A percentile compares a stretch with the other conserved stretches of the same genome.
Evolutionary conservation across 2,329 filamentous ascomycete species (phyloP).

Genomic region (Pyricularia sp.): DNA sequence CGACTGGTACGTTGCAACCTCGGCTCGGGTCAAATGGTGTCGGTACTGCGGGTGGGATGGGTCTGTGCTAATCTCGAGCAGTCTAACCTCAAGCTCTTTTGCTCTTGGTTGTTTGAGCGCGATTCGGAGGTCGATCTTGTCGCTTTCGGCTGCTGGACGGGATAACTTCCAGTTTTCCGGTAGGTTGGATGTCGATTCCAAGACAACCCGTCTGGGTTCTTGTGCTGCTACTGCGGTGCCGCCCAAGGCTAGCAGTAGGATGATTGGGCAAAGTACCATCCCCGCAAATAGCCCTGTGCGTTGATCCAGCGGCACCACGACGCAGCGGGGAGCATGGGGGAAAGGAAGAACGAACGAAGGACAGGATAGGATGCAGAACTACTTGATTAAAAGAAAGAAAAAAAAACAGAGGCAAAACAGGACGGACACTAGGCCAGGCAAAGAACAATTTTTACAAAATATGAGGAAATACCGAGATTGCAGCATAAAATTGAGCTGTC

Average conservation of each 20-base stretch:
- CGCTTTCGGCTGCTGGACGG: slow-evolving; percentile 11
- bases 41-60: slow-evolving; percentile 12
- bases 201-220: slow-evolving; percentile 5
- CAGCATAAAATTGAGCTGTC: neutral
- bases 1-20: slow-evolving; percentile 22
- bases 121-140: slow-evolving; percentile 15
- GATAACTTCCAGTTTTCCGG: slow-evolving; percentile 16
- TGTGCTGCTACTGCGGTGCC: neutral
- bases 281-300: neutral
- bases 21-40: slow-evolving; percentile 20
- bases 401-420: neutral
- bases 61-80: slow-evolving; percentile 12
- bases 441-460: neutral
- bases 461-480: neutral
- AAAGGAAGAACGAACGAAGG: neutral
- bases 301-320: neutral
- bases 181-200: slow-evolving; percentile 10
- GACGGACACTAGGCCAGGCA: neutral
- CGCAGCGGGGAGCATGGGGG: neutral
- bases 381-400: neutral
- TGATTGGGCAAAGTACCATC: neutral
- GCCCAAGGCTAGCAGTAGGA: neutral
- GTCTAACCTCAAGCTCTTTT: slow-evolving; percentile 15
- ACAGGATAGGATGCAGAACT: neutral
- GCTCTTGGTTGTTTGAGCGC: slow-evolving; percentile 18